These are phyloP conservation scores for Plasmodium billcollinsi DNA, from an alignment of 169 alveolate genomes.

Conservation along the genomic window DNA sequence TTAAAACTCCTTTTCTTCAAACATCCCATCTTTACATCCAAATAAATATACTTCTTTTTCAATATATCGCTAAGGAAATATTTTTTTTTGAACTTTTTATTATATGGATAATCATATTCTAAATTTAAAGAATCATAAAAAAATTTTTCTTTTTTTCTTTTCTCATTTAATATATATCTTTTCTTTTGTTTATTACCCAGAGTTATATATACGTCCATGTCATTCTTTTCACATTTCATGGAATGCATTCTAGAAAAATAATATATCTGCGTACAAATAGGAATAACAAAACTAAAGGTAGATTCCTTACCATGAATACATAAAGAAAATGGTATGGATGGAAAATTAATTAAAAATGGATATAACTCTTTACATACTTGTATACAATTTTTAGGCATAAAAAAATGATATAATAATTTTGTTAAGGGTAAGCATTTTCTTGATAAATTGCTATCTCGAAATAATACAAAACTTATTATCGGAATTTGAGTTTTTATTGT, in stretches of 20 bases:
- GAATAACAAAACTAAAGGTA: conserved; percentile 35
- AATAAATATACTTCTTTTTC: conserved; percentile 44
- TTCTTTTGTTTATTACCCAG: conserved; percentile 20
- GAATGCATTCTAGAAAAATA: conserved; percentile 68
- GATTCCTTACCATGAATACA: conserved; percentile 74
- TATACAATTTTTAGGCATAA: conserved; percentile 58
- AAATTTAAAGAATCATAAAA: conserved; percentile 48
- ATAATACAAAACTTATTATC: conserved; percentile 50
- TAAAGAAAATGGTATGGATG: conserved; percentile 66
- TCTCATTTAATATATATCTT: neutral
- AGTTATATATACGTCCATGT: conserved; percentile 5
- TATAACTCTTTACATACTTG: conserved; percentile 48
- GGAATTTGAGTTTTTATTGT: conserved; percentile 56
- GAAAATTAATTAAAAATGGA: conserved; percentile 40
- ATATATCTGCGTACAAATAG: conserved; percentile 42
- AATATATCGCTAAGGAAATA: conserved; percentile 25
- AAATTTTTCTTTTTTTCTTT: conserved; percentile 48
- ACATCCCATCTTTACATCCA: conserved; percentile 42
- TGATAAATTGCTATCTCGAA: conserved; percentile 58
- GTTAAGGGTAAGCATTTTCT: conserved; percentile 55
- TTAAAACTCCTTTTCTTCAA: conserved; percentile 1
- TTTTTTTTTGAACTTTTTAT: conserved; percentile 32
- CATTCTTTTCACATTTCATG: conserved; percentile 1
- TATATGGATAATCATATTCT: conserved; percentile 17
- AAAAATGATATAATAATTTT: conserved; percentile 47